A percentile compares a stretch with the other conserved stretches of the same genome.
Conservation (phyloP, 768 basidiomycete species). For the Tulasnella sp. region DNA sequence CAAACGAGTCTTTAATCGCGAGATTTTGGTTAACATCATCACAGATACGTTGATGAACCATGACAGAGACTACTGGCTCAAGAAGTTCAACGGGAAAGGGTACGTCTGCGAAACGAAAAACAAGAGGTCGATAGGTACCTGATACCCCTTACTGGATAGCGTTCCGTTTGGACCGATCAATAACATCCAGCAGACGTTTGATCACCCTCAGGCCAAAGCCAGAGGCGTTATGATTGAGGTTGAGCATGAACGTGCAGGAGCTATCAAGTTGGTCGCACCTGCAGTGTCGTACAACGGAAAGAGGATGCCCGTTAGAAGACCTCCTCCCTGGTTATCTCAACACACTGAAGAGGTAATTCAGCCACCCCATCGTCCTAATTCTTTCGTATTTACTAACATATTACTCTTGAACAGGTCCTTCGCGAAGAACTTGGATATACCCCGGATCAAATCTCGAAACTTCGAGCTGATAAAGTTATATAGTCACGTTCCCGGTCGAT, state of each 20-base stretch:
- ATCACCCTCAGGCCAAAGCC: constrained; percentile 74
- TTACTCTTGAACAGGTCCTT: background rate
- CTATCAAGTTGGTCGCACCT: constrained; percentile 65
- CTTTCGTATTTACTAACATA: too few species aligned
- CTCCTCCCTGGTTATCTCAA: constrained; percentile 81
- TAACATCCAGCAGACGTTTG: constrained; percentile 77
- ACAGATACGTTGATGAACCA: constrained; percentile 43
- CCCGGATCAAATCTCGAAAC: background rate
- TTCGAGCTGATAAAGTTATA: constrained; percentile 5
- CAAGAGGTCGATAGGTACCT: background rate
- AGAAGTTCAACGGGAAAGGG: constrained; percentile 64
- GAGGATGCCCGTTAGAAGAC: constrained; percentile 55
- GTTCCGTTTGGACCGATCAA: constrained; percentile 89
- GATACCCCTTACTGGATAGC: constrained; percentile 26
- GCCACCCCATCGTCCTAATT: background rate
- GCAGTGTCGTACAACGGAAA: constrained; percentile 71
- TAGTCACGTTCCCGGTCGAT: background rate
- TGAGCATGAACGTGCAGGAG: constrained; percentile 68
- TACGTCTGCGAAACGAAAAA: constrained; percentile 26
- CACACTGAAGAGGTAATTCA: constrained; percentile 58
- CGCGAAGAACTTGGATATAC: constrained; percentile 6
- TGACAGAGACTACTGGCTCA: constrained; percentile 61
- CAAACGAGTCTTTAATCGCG: constrained; percentile 61
- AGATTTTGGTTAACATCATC: constrained; percentile 55
- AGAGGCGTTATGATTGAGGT: constrained; percentile 64